phyloP scores from a whole-genome alignment of 1,284 basidiomycete species.

The Exobasidium rhododendri region DNA sequence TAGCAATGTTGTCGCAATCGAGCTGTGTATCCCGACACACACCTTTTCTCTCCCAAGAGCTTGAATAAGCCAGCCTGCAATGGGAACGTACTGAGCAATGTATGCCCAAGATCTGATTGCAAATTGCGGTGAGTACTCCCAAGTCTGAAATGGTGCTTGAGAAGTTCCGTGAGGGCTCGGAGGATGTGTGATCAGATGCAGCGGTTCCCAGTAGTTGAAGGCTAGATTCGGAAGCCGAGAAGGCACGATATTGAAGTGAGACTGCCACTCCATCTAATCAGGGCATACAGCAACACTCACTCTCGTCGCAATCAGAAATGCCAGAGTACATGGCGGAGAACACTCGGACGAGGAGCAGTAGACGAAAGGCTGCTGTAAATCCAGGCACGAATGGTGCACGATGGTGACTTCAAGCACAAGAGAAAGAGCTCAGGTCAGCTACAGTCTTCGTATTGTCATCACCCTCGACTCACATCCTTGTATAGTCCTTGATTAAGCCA shows the following conservation, averaged over 20 bases:
- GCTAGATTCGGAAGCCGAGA: conserved; percentile 8
- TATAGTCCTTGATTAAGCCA: conserved; percentile 5
- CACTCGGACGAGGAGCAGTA: conserved; percentile 76
- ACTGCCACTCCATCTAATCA: too few relatives aligned
- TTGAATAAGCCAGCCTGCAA: conserved; percentile 20
- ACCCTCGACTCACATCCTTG: conserved; percentile 5
- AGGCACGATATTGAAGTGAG: neutral
- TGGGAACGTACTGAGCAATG: conserved; percentile 60
- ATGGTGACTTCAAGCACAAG: conserved; percentile 1
- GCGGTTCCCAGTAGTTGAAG: conserved; percentile 97
- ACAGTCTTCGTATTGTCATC: neutral
- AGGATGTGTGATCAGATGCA: conserved; percentile 71
- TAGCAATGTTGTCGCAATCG: conserved; percentile 6
- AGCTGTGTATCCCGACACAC: conserved; percentile 15
- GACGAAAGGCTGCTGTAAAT: conserved; percentile 75
- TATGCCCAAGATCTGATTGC: conserved; percentile 94
- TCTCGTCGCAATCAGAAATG: conserved; percentile 91
- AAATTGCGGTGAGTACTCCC: conserved; percentile 89
- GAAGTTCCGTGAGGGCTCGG: conserved; percentile 18
- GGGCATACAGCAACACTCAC: too few relatives aligned
- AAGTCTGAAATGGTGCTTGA: conserved; percentile 80
- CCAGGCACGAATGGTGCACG: conserved; percentile 66
- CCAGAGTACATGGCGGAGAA: conserved; percentile 89
- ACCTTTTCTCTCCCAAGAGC: conserved; percentile 8
- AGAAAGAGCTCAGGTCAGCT: too few relatives aligned